Base-by-base conservation (phyloP, 305 asterid genomes). In the Fraxinus latifolia region DNA sequence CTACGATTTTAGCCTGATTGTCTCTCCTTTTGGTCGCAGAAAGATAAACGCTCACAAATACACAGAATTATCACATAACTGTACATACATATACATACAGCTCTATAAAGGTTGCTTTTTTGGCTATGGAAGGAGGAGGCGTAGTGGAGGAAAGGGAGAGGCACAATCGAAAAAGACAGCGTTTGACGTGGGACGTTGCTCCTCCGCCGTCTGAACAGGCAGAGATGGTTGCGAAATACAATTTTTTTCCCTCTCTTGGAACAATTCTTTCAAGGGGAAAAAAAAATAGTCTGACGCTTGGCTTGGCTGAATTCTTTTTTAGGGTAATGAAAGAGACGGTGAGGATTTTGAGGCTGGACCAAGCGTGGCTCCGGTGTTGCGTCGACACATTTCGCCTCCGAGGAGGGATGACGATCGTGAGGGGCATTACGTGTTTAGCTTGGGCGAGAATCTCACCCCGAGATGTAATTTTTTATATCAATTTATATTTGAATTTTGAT, bases 391-490 rank as follows among this genome's bases (percentile, higher is more conserved):
- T n/a, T 88, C 97, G 27, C 97, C 97, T 8, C 97, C 94, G 75
- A 85, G 53, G 89, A 93, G 97, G 81, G 90, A 89, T 15, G 97
- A 92, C 71, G 95, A 93, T 83, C 89, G 84, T 29, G 92, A 91
- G 77, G 97, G 97, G 60, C 95, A 93, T 84, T 93, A 91, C 82
- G 91, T 91, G 85, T 93, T 83, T 83, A 83, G 80, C 87, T 88
- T 92, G 55, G 97, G 97, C 83, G 97, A 93, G 90, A 92, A 93
- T 90, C 93, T 93, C 84, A 93, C 94, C 23, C 87, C 93, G 90
- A 90, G 97, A 90, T 92, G 97, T 93, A 88, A 89, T 83, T 67
- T 76, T 68, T 27, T 74, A 7, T 17, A 9, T 25, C 0, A 7
- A 25, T 25, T 25, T 25, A 25, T 25, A 25, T 25, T 25, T 25